Evolutionary conservation across 106 monocot species (phyloP).

Genomic region (Amphibolis antarctica): DNA sequence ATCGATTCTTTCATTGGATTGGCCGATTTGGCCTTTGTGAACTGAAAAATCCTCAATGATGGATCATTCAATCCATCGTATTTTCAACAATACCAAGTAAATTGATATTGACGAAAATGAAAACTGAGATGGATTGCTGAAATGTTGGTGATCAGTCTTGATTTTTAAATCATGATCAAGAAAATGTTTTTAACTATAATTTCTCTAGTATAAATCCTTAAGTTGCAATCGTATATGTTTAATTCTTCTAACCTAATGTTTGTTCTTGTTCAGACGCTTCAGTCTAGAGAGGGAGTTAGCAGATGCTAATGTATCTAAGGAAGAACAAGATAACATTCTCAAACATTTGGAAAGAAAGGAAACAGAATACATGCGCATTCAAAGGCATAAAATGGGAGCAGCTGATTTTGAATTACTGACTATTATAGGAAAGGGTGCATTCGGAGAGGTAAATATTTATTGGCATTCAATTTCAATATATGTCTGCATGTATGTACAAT

Average conservation of each 20-base stretch:
- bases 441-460: slow-evolving; percentile 63
- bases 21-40: too few relatives aligned
- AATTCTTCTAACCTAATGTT: not conserved
- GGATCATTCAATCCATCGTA: too few relatives aligned
- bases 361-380: slow-evolving; percentile 89
- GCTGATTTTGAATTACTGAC: slow-evolving; percentile 82
- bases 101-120: too few relatives aligned
- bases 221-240: too few relatives aligned
- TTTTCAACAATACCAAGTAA: too few relatives aligned
- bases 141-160: too few relatives aligned
- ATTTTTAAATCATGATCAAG: too few relatives aligned
- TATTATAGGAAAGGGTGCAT: slow-evolving; percentile 90
- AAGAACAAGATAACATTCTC: slow-evolving; percentile 64
- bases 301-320: slow-evolving; percentile 70
- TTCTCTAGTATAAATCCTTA: too few relatives aligned
- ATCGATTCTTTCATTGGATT: too few relatives aligned
- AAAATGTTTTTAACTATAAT: too few relatives aligned
- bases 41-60: too few relatives aligned
- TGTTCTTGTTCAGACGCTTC: slow-evolving; percentile 25
- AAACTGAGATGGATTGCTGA: too few relatives aligned
- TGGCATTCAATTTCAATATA: not conserved
- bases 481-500: not conserved
- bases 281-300: slow-evolving; percentile 64
- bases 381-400: slow-evolving; percentile 88
- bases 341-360: slow-evolving; percentile 76